phyloP scores from a whole-genome alignment of 169 alveolate genomes.

The Theileria equi region DNA sequence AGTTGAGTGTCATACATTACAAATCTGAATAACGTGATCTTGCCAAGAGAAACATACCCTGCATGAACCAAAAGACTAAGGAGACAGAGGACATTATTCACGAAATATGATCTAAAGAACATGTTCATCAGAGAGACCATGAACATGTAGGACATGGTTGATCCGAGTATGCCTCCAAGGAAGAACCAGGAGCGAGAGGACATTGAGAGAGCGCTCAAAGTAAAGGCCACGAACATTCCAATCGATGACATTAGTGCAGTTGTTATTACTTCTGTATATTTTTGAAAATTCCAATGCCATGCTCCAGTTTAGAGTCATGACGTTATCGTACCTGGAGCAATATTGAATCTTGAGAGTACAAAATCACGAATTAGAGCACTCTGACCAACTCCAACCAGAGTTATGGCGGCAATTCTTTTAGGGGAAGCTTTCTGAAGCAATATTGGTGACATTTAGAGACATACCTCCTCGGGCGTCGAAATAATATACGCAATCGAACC shows the following conservation, averaged over 20 bases:
- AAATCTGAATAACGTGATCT: constrained; percentile 19
- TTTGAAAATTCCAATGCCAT: too few species aligned
- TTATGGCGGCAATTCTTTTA: constrained; percentile 24
- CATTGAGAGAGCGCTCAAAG: constrained; percentile 39
- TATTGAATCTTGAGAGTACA: neutral
- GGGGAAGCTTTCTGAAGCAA: neutral
- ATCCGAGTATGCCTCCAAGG: constrained; percentile 17
- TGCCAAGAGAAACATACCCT: constrained; percentile 42
- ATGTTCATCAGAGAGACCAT: constrained; percentile 44
- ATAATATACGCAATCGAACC: constrained; percentile 23
- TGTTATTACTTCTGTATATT: constrained; percentile 32
- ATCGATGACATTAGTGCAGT: constrained; percentile 47
- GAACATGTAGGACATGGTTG: constrained; percentile 12
- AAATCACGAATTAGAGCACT: constrained; percentile 25
- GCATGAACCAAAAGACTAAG: constrained; percentile 17
- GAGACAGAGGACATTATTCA: neutral
- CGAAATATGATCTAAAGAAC: constrained; percentile 35
- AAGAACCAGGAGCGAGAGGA: constrained; percentile 16
- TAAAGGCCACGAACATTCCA: constrained; percentile 46
- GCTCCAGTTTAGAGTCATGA: too few species aligned
- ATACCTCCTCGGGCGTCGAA: constrained; percentile 10
- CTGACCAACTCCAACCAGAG: constrained; percentile 12
- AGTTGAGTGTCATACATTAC: constrained; percentile 50
- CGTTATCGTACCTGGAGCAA: constrained; percentile 42
- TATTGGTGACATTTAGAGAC: neutral